These are phyloP conservation scores for Sarcodon aspratus DNA, from an alignment of 768 basidiomycete species.

Conservation along the genomic window DNA sequence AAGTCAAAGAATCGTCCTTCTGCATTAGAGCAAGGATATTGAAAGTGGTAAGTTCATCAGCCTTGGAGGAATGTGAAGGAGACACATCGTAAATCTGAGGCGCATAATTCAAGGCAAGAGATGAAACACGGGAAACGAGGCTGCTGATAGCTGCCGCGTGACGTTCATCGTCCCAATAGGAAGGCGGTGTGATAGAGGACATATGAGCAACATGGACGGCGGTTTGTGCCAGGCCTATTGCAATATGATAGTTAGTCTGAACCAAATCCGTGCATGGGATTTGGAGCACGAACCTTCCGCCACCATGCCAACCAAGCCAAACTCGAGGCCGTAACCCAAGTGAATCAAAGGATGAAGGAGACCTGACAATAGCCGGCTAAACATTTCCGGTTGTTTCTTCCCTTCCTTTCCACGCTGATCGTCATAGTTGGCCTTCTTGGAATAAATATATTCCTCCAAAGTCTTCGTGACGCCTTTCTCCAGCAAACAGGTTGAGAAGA, in stretches of 20 bases:
- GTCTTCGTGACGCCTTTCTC: conserved; percentile 30
- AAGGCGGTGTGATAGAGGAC: conserved; percentile 20
- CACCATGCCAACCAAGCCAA: conserved; percentile 42
- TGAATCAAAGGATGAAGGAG: conserved; percentile 59
- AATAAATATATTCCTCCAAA: conserved; percentile 57
- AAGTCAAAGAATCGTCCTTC: background rate
- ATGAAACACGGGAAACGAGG: conserved; percentile 3
- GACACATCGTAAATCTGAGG: too few relatives aligned
- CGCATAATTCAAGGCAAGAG: background rate
- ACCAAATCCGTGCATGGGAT: background rate
- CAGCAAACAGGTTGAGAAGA: conserved; percentile 32
- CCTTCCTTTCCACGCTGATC: conserved; percentile 4
- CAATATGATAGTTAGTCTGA: background rate
- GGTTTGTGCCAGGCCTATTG: conserved; percentile 42
- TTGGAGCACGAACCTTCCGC: conserved; percentile 39
- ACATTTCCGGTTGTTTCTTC: conserved; percentile 36
- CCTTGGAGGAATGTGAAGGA: too few relatives aligned
- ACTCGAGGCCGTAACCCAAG: conserved; percentile 51
- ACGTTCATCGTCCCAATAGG: conserved; percentile 10
- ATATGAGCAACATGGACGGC: conserved; percentile 33
- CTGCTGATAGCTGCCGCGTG: background rate
- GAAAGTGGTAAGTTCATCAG: background rate
- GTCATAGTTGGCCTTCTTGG: conserved; percentile 15
- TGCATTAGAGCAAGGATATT: background rate
- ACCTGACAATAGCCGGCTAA: conserved; percentile 43